A percentile compares a stretch with the other conserved stretches of the same genome.
phyloP scores from a whole-genome alignment of 129 eudicot species.

The Centrapalus pauciflorus region DNA sequence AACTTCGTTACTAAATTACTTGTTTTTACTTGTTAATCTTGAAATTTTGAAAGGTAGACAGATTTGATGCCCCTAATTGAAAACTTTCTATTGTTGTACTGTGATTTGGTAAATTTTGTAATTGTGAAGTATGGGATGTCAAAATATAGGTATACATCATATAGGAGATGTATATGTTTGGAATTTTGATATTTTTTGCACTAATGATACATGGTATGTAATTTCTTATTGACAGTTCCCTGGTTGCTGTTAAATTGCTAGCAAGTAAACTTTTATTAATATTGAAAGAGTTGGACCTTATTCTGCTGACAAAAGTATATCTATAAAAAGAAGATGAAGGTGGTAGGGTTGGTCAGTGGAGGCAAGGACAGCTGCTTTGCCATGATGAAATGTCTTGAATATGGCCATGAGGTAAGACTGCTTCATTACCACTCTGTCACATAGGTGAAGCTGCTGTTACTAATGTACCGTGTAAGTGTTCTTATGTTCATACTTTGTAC shows the following conservation, averaged over 20 bases:
- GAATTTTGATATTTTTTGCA: conserved; percentile 2
- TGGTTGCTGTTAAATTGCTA: background rate
- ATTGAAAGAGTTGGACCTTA: background rate
- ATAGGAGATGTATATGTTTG: background rate
- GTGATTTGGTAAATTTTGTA: background rate
- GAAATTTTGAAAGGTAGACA: background rate
- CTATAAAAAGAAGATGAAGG: conserved; percentile 54
- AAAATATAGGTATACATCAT: too few relatives aligned
- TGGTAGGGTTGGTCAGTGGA: conserved; percentile 93
- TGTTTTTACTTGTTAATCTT: background rate
- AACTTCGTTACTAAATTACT: background rate
- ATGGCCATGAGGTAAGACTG: conserved; percentile 72
- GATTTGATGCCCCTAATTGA: background rate
- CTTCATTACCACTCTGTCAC: conserved; percentile 4
- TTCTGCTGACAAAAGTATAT: background rate
- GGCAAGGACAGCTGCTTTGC: conserved; percentile 98
- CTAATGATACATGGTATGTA: background rate
- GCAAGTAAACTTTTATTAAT: background rate
- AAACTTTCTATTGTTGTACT: background rate
- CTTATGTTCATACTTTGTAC: background rate
- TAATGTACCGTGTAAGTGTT: background rate
- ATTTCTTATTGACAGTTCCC: background rate
- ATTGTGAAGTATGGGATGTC: background rate
- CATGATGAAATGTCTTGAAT: conserved; percentile 82
- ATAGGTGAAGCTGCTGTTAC: background rate